phyloP scores from a whole-genome alignment of 2,329 filamentous ascomycete genomes.

The Colletotrichum tropicicola region DNA sequence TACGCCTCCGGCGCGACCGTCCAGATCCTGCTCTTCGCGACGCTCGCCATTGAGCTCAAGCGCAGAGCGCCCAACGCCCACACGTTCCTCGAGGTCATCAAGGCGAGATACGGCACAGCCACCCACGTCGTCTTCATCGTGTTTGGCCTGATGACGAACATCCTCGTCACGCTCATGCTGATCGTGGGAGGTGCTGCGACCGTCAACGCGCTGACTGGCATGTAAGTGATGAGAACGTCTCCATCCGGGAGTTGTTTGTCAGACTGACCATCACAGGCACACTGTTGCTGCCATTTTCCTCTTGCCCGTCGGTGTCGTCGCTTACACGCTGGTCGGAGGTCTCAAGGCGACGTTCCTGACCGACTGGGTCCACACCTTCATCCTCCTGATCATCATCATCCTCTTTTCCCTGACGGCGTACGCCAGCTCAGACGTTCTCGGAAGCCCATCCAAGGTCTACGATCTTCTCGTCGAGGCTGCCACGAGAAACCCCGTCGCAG shows the following conservation, averaged over 20 bases:
- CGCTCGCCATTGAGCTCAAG: slow-evolving; percentile 84
- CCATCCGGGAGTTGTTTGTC: too few species aligned
- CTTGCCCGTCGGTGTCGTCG: slow-evolving; percentile 78
- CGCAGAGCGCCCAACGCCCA: slow-evolving; percentile 82
- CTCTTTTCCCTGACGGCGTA: slow-evolving; percentile 81
- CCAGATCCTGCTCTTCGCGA: slow-evolving; percentile 86
- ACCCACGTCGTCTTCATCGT: slow-evolving; percentile 79
- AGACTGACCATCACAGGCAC: background rate
- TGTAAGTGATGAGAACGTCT: background rate
- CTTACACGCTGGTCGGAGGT: slow-evolving; percentile 75
- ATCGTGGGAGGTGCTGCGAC: slow-evolving; percentile 84
- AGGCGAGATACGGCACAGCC: slow-evolving; percentile 72
- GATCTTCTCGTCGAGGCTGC: slow-evolving; percentile 75
- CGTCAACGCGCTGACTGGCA: slow-evolving; percentile 51
- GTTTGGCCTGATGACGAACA: slow-evolving; percentile 81
- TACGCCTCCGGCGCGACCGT: slow-evolving; percentile 72
- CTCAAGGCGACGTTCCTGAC: slow-evolving; percentile 84
- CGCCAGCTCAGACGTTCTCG: slow-evolving; percentile 58
- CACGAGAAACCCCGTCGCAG: slow-evolving; percentile 72
- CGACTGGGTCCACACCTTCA: slow-evolving; percentile 80
- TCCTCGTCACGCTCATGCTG: slow-evolving; percentile 78
- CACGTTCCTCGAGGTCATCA: slow-evolving; percentile 78
- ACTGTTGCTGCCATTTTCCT: slow-evolving; percentile 82
- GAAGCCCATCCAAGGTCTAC: slow-evolving; percentile 73
- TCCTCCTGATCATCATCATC: slow-evolving; percentile 80